Conservation (phyloP, 2,329 filamentous ascomycete genomes). For the Aspergillus fructus region DNA sequence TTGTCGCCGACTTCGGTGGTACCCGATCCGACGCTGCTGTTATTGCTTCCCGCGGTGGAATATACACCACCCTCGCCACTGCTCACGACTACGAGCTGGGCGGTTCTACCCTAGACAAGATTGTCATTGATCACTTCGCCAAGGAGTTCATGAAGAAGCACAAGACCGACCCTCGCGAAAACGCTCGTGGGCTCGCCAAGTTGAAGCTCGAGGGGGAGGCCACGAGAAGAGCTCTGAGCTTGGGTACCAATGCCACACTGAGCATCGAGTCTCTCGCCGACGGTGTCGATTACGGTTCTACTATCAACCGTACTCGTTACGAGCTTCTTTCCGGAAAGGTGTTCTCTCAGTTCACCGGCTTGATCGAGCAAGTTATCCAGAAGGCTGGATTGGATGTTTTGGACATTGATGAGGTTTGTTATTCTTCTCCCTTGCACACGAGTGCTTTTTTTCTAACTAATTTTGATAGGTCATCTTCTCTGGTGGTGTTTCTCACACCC, state of each 20-base stretch:
- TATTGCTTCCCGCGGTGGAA: conserved; percentile 85
- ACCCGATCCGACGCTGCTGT: conserved; percentile 91
- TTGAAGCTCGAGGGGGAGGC: conserved; percentile 87
- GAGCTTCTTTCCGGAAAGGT: conserved; percentile 85
- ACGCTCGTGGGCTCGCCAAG: conserved; percentile 82
- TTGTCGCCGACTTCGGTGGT: conserved; percentile 90
- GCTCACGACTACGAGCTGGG: conserved; percentile 94
- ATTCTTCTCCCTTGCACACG: not conserved
- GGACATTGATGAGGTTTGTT: conserved; percentile 74
- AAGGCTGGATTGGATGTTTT: conserved; percentile 91
- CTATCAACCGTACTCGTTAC: conserved; percentile 90
- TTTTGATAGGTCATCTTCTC: conserved; percentile 72
- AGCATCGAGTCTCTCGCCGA: conserved; percentile 88
- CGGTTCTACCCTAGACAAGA: conserved; percentile 81
- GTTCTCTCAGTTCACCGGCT: conserved; percentile 80
- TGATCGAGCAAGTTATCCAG: conserved; percentile 81
- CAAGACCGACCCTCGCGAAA: conserved; percentile 80
- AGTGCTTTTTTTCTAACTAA: not conserved
- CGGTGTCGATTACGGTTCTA: conserved; percentile 86
- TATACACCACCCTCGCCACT: conserved; percentile 93
- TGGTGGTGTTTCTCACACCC: conserved; percentile 89
- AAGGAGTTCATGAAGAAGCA: conserved; percentile 99
- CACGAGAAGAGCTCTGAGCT: conserved; percentile 86
- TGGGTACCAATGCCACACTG: conserved; percentile 85
- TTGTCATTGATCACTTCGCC: conserved; percentile 91